Evolutionary conservation across 1,284 basidiomycete species (phyloP).

Genomic region (Naganishia liquefaciens): DNA sequence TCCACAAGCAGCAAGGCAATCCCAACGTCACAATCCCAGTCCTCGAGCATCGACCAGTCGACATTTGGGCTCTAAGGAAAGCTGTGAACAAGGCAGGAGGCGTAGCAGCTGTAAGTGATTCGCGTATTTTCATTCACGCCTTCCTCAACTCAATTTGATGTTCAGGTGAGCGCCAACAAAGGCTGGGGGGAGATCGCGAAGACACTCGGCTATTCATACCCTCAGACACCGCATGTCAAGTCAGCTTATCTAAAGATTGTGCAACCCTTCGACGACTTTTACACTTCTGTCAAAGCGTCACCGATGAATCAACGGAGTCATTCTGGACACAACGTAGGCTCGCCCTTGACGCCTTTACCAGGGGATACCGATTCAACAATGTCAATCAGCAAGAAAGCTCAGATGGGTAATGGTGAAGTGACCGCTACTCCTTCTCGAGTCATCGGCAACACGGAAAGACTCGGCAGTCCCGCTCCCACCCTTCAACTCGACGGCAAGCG

Average conservation of each 20-base stretch:
- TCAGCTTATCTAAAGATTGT: conserved; percentile 88
- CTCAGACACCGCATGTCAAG: conserved; percentile 82
- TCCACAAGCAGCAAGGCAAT: conserved; percentile 85
- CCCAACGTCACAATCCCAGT: conserved; percentile 82
- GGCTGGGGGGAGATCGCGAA: conserved; percentile 85
- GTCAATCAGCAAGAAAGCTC: conserved; percentile 4
- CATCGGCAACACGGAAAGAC: conserved; percentile 10
- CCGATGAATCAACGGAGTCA: conserved; percentile 5
- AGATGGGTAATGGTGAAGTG: neutral
- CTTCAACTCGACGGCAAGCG: neutral
- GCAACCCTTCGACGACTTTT: conserved; percentile 89
- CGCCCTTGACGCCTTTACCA: conserved; percentile 18
- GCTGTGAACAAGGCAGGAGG: conserved; percentile 88
- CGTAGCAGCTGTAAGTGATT: conserved; percentile 69
- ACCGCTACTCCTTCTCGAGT: conserved; percentile 15
- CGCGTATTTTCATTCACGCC: neutral
- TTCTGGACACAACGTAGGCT: neutral
- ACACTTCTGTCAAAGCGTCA: conserved; percentile 65
- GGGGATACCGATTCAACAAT: neutral
- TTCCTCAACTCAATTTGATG: neutral
- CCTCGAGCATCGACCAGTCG: conserved; percentile 86
- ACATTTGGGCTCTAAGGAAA: conserved; percentile 88
- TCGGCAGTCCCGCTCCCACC: conserved; percentile 12
- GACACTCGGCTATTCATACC: conserved; percentile 74
- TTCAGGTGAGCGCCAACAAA: conserved; percentile 71